A percentile compares a stretch with the other conserved stretches of the same genome.
phyloP scores from a whole-genome alignment of 371 early-diverging fungal species.

The Lichtheimia corymbifera region DNA sequence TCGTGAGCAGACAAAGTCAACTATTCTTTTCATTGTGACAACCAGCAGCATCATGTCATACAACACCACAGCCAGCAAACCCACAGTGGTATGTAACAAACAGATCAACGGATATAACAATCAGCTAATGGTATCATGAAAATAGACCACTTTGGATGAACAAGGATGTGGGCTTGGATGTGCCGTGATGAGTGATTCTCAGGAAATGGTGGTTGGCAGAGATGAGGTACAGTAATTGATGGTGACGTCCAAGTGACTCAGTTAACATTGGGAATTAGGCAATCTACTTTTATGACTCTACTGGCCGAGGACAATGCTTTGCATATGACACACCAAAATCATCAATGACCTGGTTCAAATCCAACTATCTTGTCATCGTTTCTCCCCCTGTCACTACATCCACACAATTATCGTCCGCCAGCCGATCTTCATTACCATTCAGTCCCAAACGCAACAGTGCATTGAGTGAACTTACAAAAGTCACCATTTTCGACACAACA shows the following conservation, averaged over 20 bases:
- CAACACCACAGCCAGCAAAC: slow-evolving; percentile 61
- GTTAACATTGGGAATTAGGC: slow-evolving; percentile 44
- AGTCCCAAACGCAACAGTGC: slow-evolving; percentile 22
- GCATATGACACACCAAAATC: slow-evolving; percentile 85
- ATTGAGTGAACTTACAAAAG: slow-evolving; percentile 56
- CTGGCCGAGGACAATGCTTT: slow-evolving; percentile 93
- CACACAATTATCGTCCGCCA: slow-evolving; percentile 32
- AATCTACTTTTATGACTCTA: slow-evolving; percentile 87
- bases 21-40: slow-evolving; percentile 75
- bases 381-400: slow-evolving; percentile 64
- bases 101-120: background rate
- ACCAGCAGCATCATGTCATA: slow-evolving; percentile 68
- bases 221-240: slow-evolving; percentile 59
- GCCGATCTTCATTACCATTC: slow-evolving; percentile 34
- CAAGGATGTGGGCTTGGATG: slow-evolving; percentile 83
- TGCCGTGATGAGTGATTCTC: slow-evolving; percentile 71
- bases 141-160: slow-evolving; percentile 75
- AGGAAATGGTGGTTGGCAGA: slow-evolving; percentile 82
- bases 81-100: slow-evolving; percentile 40
- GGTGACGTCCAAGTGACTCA: no score
- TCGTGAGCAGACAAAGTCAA: slow-evolving; percentile 68
- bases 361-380: slow-evolving; percentile 74
- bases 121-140: slow-evolving; percentile 5
- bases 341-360: slow-evolving; percentile 73
- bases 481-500: slow-evolving; percentile 88